Percentiles rank a stretch among this genome's conserved stretches.
phyloP scores from a whole-genome alignment of 768 basidiomycete genomes.

The Russula ochroleuca region DNA sequence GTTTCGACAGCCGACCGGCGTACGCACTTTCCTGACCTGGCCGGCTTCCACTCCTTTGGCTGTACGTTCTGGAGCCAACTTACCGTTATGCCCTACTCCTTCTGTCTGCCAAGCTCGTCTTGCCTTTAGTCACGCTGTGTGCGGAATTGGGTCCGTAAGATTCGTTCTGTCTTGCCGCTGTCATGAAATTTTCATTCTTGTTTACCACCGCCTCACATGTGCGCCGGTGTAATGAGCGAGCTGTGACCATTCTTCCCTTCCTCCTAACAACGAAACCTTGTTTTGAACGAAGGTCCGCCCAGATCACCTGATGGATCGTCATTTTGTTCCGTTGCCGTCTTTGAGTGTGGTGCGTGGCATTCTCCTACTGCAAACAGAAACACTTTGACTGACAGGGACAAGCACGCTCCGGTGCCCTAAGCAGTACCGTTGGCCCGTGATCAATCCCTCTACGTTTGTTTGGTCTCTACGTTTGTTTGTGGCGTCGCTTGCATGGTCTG shows the following conservation, averaged over 20 bases:
- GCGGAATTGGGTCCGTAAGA: not conserved
- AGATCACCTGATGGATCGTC: slow-evolving; percentile 17
- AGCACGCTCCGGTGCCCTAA: not conserved
- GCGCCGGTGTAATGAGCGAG: not conserved
- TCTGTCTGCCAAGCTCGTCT: slow-evolving; percentile 1
- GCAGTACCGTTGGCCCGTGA: not conserved
- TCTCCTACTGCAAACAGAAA: not conserved
- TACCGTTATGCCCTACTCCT: not conserved
- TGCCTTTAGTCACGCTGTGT: not conserved
- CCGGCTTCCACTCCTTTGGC: not conserved
- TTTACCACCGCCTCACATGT: slow-evolving; percentile 1
- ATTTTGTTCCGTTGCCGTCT: slow-evolving; percentile 2
- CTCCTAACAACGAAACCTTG: slow-evolving; percentile 24
- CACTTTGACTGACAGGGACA: slow-evolving; percentile 2
- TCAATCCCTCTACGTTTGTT: slow-evolving; percentile 1
- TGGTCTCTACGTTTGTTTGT: slow-evolving; percentile 9
- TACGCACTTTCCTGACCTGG: slow-evolving; percentile 16
- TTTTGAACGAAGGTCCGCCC: slow-evolving; percentile 8
- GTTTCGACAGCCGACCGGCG: not conserved
- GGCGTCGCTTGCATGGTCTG: slow-evolving; percentile 8
- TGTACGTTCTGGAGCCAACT: slow-evolving; percentile 10
- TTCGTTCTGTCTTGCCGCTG: slow-evolving; percentile 4
- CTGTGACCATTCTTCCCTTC: not conserved
- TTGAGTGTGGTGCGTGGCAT: slow-evolving; percentile 7
- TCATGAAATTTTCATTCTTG: slow-evolving; percentile 2